A percentile compares a stretch with the other conserved stretches of the same genome.
Evolutionary conservation across 1,284 basidiomycete genomes (phyloP).

Genomic region (Pholiota adiposa): DNA sequence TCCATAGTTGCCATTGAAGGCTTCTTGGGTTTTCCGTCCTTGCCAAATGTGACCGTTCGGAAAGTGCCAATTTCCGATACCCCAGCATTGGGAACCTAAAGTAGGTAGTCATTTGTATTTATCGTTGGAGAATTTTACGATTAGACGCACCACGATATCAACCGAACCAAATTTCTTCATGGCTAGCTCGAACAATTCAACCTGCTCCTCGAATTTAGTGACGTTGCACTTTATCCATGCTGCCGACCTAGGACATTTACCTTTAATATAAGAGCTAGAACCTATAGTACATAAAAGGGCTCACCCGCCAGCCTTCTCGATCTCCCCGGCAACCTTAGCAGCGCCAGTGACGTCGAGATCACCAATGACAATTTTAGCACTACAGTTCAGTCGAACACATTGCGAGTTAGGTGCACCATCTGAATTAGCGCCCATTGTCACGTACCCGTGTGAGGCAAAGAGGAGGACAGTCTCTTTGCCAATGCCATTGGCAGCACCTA

Average conservation of each 20-base stretch:
- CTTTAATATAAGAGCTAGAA: not conserved
- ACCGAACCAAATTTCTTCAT: slow-evolving; percentile 49
- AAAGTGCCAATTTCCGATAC: slow-evolving; percentile 46
- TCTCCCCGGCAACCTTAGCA: slow-evolving; percentile 44
- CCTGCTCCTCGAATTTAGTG: slow-evolving; percentile 56
- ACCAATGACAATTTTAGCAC: slow-evolving; percentile 61
- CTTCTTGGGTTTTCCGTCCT: slow-evolving; percentile 45
- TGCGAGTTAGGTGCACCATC: not conserved
- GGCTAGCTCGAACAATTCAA: slow-evolving; percentile 55
- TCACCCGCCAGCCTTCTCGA: slow-evolving; percentile 50
- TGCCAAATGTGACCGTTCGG: slow-evolving; percentile 32
- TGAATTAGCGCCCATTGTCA: slow-evolving; percentile 7
- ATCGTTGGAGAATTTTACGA: not conserved
- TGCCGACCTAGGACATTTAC: slow-evolving; percentile 41
- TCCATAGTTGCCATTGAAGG: slow-evolving; percentile 51
- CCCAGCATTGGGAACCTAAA: slow-evolving; percentile 62
- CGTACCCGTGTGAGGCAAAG: slow-evolving; percentile 52
- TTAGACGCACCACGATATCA: slow-evolving; percentile 53
- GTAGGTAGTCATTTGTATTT: not conserved
- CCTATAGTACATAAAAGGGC: slow-evolving; percentile 13
- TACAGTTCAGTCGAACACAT: slow-evolving; percentile 23
- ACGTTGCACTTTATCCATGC: slow-evolving; percentile 53
- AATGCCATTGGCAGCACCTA: slow-evolving; percentile 61
- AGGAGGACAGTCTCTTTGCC: slow-evolving; percentile 51
- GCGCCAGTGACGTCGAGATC: slow-evolving; percentile 49